Percentiles rank a stretch among this genome's conserved stretches.
phyloP scores from a whole-genome alignment of 495 filamentous ascomycete genomes.

The Patellaria atrata region DNA sequence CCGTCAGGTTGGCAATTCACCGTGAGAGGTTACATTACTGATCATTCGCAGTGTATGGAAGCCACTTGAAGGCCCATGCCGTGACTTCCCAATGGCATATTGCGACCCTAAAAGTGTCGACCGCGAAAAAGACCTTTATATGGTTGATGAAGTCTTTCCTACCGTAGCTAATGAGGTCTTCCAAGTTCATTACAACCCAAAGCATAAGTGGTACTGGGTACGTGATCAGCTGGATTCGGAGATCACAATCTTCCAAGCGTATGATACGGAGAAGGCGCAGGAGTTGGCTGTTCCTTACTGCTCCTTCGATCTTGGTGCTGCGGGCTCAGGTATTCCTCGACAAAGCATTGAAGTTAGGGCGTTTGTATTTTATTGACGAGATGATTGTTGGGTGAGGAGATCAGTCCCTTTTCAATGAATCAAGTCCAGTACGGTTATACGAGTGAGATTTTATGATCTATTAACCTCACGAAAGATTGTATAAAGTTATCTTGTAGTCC shows the following conservation, averaged over 20 bases:
- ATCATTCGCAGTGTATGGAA: no score
- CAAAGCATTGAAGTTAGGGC: conserved; percentile 12
- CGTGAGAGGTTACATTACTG: no score
- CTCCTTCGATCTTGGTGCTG: conserved; percentile 8
- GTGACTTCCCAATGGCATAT: conserved; percentile 9
- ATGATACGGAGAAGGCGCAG: conserved; percentile 6
- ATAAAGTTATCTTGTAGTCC: no score
- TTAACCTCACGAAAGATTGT: no score
- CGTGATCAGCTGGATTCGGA: conserved; percentile 10
- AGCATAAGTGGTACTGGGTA: conserved; percentile 9
- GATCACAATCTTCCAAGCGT: conserved; percentile 5
- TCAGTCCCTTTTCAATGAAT: no score
- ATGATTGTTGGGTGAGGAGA: no score
- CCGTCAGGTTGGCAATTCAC: no score
- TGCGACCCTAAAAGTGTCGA: conserved; percentile 6
- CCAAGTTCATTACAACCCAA: conserved; percentile 6
- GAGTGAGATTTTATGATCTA: no score
- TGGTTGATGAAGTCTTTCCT: conserved; percentile 8
- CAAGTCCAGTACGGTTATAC: no score
- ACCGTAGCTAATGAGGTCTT: conserved; percentile 9
- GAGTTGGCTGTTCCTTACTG: conserved; percentile 7
- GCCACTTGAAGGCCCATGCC: conserved; percentile 5
- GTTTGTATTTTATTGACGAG: conserved; percentile 11
- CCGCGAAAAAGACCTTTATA: conserved; percentile 5
- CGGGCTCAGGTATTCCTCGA: conserved; percentile 5